These are phyloP conservation scores for Diaporthe citrichinensis DNA, from an alignment of 2,329 filamentous ascomycete species.

Conservation along the genomic window DNA sequence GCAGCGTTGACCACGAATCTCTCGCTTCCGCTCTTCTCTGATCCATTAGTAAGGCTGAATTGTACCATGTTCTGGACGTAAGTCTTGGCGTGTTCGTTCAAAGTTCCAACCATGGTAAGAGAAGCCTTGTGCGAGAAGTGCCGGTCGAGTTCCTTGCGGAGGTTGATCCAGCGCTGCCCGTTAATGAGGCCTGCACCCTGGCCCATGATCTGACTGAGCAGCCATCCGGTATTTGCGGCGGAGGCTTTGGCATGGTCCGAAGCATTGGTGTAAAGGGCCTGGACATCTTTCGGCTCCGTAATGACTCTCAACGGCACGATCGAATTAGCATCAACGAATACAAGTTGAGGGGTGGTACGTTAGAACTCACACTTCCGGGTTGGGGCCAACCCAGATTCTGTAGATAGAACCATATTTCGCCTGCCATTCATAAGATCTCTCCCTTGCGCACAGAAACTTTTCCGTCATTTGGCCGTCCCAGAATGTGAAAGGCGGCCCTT, in stretches of 20 bases:
- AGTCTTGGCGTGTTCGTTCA: not conserved
- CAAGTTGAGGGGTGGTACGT: no score
- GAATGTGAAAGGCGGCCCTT: not conserved
- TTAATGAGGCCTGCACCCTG: conserved; percentile 14
- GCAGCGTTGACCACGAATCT: conserved; percentile 2
- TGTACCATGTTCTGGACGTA: not conserved
- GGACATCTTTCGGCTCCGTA: conserved; percentile 8
- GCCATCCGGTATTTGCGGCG: conserved; percentile 4
- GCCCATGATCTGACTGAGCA: conserved; percentile 14
- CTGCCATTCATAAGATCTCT: conserved; percentile 13
- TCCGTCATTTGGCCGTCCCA: conserved; percentile 17
- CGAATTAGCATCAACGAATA: not conserved
- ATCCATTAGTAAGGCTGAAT: not conserved
- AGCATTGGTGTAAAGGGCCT: conserved; percentile 1
- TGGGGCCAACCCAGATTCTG: conserved; percentile 8
- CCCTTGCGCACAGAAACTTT: not conserved
- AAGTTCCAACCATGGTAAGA: not conserved
- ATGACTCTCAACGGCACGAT: not conserved
- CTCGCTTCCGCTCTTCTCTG: not conserved
- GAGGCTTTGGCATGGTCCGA: conserved; percentile 6
- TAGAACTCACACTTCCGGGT: conserved; percentile 8
- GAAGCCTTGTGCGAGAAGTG: conserved; percentile 1
- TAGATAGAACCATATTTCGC: not conserved
- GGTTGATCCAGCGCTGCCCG: conserved; percentile 22
- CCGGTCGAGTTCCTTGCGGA: conserved; percentile 5